Conservation (phyloP, 2,329 filamentous ascomycete genomes). For the Knufia petricola region DNA sequence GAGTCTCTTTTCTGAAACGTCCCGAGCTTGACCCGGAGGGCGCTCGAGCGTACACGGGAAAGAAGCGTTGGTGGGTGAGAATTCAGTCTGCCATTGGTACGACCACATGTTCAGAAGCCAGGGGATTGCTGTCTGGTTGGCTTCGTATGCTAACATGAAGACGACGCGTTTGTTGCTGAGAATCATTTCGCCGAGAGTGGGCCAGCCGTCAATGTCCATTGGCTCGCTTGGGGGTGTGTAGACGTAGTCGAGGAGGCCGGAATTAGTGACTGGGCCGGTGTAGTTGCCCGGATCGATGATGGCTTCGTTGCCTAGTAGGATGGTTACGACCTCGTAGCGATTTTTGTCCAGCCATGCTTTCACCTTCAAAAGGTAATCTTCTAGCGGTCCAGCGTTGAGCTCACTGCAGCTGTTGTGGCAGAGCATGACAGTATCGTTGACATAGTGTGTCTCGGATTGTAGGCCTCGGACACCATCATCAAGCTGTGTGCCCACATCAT, state of each 20-base stretch:
- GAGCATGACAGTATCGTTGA: slow-evolving; percentile 53
- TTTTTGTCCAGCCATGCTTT: slow-evolving; percentile 58
- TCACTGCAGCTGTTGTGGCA: slow-evolving; percentile 78
- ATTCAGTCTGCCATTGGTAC: slow-evolving; percentile 83
- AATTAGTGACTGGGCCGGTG: slow-evolving; percentile 55
- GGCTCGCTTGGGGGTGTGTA: slow-evolving; percentile 62
- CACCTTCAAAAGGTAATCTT: no score
- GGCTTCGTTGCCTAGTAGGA: slow-evolving; percentile 78
- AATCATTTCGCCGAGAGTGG: slow-evolving; percentile 68
- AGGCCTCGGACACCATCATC: slow-evolving; percentile 59
- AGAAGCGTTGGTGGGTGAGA: slow-evolving; percentile 55
- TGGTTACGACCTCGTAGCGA: slow-evolving; percentile 77
- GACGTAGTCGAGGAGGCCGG: slow-evolving; percentile 62
- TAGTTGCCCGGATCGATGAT: slow-evolving; percentile 58
- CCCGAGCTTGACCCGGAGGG: slow-evolving; percentile 47
- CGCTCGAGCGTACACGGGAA: slow-evolving; percentile 74
- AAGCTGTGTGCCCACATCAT: slow-evolving; percentile 58
- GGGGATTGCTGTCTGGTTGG: slow-evolving; percentile 67
- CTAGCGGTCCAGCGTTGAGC: slow-evolving; percentile 66
- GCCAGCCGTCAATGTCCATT: slow-evolving; percentile 68
- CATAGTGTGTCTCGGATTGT: slow-evolving; percentile 49
- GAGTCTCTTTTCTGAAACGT: slow-evolving; percentile 44
- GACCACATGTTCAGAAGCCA: slow-evolving; percentile 80
- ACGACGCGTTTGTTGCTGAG: slow-evolving; percentile 59
- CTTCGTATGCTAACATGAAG: slow-evolving; percentile 73